Conservation (phyloP, 2,329 filamentous ascomycete species). For the Magnaporthiopsis poae region DNA sequence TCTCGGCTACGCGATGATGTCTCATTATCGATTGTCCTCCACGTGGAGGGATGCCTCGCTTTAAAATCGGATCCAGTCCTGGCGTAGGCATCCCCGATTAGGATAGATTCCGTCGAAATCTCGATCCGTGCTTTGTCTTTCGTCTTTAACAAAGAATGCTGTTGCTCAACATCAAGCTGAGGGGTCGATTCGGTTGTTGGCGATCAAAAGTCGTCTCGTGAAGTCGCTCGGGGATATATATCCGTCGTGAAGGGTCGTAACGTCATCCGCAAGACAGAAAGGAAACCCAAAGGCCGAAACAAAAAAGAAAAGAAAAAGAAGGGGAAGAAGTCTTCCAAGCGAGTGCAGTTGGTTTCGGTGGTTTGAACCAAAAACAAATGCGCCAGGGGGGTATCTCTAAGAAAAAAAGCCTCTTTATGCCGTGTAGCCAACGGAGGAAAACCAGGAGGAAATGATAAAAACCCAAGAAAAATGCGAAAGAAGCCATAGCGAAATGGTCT, state of each 20-base stretch:
- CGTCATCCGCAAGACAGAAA: conserved; percentile 37
- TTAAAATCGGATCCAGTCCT: conserved; percentile 2
- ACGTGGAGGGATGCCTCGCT: not conserved
- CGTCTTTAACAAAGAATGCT: conserved; percentile 12
- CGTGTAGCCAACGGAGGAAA: conserved; percentile 17
- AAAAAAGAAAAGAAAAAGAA: conserved; percentile 22
- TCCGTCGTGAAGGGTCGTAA: conserved; percentile 34
- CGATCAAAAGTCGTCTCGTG: conserved; percentile 26
- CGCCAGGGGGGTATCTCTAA: conserved; percentile 25
- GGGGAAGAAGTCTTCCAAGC: conserved; percentile 26
- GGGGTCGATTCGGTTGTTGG: conserved; percentile 20
- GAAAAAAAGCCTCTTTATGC: conserved; percentile 30
- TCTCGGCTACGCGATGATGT: conserved; percentile 26
- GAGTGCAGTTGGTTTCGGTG: conserved; percentile 18
- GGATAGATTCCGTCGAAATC: conserved; percentile 4
- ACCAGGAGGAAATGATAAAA: conserved; percentile 17
- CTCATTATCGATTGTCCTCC: conserved; percentile 12
- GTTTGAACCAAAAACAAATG: not conserved
- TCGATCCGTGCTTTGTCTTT: conserved; percentile 7
- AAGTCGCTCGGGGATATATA: conserved; percentile 20
- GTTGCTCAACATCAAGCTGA: conserved; percentile 15
- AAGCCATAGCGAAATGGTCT: conserved; percentile 25
- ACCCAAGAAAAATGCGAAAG: conserved; percentile 21
- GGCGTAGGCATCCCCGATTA: not conserved
- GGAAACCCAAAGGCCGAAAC: conserved; percentile 21